phyloP scores from a whole-genome alignment of 23 red algal species.

The Gracilaria domingensis region DNA sequence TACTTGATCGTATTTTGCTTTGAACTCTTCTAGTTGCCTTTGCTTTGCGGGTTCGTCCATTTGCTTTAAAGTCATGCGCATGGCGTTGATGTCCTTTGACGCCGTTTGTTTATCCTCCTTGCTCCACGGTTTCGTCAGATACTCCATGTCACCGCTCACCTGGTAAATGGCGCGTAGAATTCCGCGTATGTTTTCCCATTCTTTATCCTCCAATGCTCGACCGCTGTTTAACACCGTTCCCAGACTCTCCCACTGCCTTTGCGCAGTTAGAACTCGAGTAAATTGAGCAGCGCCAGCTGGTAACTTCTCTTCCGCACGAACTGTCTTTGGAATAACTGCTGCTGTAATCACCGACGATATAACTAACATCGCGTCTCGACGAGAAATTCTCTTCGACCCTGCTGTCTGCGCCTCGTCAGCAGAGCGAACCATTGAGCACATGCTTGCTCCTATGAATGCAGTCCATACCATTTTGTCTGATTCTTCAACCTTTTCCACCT shows the following conservation, averaged over 20 bases:
- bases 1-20: conserved; percentile 38
- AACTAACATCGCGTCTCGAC: not conserved
- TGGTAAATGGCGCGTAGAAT: conserved; percentile 58
- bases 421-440: not conserved
- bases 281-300: conserved; percentile 63
- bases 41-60: conserved; percentile 61
- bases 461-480: not conserved
- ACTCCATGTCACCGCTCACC: conserved; percentile 71
- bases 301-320: conserved; percentile 1
- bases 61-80: conserved; percentile 51
- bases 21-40: conserved; percentile 38
- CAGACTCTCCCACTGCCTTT: conserved; percentile 57
- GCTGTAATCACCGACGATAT: not conserved
- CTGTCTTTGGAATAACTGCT: not conserved
- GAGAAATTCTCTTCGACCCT: not conserved
- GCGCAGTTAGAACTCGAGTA: conserved; percentile 48
- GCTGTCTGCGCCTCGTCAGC: not conserved
- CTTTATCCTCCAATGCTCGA: conserved; percentile 35
- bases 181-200: conserved; percentile 56
- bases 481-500: not conserved
- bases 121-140: conserved; percentile 42
- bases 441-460: not conserved
- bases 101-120: not conserved
- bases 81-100: not conserved
- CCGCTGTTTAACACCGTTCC: conserved; percentile 14